Evolutionary conservation across 139 green algal species (phyloP).

Genomic region (Marvania coccoides): DNA sequence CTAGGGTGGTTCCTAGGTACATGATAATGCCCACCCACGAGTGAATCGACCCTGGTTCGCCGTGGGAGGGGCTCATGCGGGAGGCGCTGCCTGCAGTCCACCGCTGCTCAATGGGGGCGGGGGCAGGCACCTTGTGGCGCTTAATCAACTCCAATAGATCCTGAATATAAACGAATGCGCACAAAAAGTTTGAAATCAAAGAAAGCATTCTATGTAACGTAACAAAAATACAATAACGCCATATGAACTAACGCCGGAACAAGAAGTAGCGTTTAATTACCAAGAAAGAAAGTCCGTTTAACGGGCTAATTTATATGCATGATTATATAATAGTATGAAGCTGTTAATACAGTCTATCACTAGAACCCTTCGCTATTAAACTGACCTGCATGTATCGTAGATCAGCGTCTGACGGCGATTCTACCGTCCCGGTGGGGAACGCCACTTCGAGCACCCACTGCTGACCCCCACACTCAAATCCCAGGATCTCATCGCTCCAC

Average conservation of each 20-base stretch:
- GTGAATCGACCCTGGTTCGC: constrained; percentile 31
- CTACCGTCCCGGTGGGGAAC: constrained; percentile 47
- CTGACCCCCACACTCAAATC: constrained; percentile 96
- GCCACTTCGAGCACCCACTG: constrained; percentile 95
- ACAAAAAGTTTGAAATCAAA: too few species aligned
- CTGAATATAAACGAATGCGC: too few species aligned
- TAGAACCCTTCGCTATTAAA: too few species aligned
- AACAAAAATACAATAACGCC: too few species aligned
- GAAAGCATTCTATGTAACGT: too few species aligned
- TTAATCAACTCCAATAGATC: constrained; percentile 77
- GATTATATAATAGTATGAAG: too few species aligned
- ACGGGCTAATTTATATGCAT: too few species aligned
- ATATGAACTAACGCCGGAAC: too few species aligned
- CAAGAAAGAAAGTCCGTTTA: too few species aligned
- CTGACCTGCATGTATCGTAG: constrained; percentile 60
- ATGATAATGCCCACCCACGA: constrained; percentile 97
- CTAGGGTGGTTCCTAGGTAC: constrained; percentile 78
- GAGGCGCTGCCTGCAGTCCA: constrained; percentile 69
- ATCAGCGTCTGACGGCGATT: constrained; percentile 32
- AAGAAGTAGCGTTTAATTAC: too few species aligned
- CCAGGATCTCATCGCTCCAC: constrained; percentile 88
- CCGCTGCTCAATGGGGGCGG: constrained; percentile 91
- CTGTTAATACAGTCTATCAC: too few species aligned
- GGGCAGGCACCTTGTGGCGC: constrained; percentile 61
- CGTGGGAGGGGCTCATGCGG: constrained; percentile 65